Evolutionary conservation across 768 basidiomycete species (phyloP).

Genomic region (Lyophyllum shimeji): DNA sequence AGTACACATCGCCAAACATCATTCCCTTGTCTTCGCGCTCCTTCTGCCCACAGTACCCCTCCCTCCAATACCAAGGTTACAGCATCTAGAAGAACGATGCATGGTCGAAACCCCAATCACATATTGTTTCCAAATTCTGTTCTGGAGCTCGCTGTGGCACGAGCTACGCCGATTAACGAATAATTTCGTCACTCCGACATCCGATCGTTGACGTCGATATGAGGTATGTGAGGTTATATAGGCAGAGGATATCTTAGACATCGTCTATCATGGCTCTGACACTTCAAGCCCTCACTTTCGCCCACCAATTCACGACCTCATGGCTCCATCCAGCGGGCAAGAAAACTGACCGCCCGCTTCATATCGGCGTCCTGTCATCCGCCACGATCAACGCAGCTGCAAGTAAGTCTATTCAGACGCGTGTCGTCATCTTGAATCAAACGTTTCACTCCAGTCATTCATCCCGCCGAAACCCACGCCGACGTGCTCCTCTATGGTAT

Average conservation of each 20-base stretch:
- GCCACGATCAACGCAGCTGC: constrained; percentile 24
- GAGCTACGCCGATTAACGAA: too few relatives aligned
- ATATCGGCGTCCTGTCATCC: constrained; percentile 27
- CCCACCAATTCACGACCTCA: constrained; percentile 22
- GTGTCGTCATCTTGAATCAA: neutral
- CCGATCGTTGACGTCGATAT: neutral
- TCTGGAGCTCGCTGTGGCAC: too few relatives aligned
- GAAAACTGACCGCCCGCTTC: constrained; percentile 23
- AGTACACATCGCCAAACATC: too few relatives aligned
- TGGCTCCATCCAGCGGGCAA: constrained; percentile 19
- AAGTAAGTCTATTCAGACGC: constrained; percentile 9
- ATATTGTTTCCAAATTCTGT: too few relatives aligned
- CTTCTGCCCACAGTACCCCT: too few relatives aligned
- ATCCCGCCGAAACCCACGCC: constrained; percentile 25
- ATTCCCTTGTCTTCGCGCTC: too few relatives aligned
- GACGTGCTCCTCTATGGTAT: constrained; percentile 31
- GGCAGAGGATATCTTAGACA: neutral
- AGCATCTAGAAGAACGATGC: too few relatives aligned
- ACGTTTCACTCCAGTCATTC: constrained; percentile 20
- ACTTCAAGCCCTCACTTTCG: constrained; percentile 19
- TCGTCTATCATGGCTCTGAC: constrained; percentile 29
- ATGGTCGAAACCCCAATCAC: too few relatives aligned
- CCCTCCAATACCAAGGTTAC: too few relatives aligned
- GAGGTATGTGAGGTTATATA: constrained; percentile 1
- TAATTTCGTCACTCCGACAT: neutral